Base-by-base conservation (phyloP, 1,139 yeast genomes). In the Kodamaea arcana region DNA sequence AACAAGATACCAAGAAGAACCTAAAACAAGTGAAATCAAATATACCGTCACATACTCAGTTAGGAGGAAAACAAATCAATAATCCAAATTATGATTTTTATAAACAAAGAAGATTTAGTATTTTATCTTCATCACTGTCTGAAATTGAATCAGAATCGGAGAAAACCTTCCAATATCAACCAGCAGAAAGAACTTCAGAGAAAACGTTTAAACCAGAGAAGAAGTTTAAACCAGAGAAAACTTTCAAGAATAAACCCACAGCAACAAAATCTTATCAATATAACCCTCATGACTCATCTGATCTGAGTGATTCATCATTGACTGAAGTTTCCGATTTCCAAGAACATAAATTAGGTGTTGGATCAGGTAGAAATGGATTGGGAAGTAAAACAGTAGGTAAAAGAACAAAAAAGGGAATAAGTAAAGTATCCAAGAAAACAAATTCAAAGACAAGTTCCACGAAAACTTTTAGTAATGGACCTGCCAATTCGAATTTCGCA, bases 271-370 rank as follows among this genome's bases (percentile, higher is more conserved):
- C n/a, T n/a, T n/a, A n/a, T n/a, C 22, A 18, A 18, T 18, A 18
- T 18, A 27, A 11, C 8, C 29, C 15, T 16, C 22, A n/a, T 3
- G 14, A 18, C 27, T 21, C 9, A 5, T 30, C 25, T 3, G 34
- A 31, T 23, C 15, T 15, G 12, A 24, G 26, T 13, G 6, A 63
- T 60, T 58, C 69, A 14, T 66, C 73, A 3, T 48, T 70, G 25
- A 68, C 75, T 0, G 73, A 69, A 2, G 64, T 65, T 16, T 63
- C 69, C 2, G 72, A 64, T 26, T 52, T 51, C 28, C 66, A 58
- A 15, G 55, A 54, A n/a, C n/a, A n/a, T n/a, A n/a, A n/a, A n/a
- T n/a, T n/a, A n/a, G n/a, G n/a, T n/a, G 4, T 58, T 51, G 4
- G 50, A 43, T 16, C 28, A 26, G 37, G 36, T 12, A 35, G 29